Evolutionary conservation across 805 yeast genomes (phyloP), one percentile per base, ranked within the genome.

Genomic region (Wickerhamiella parazyma): DNA sequence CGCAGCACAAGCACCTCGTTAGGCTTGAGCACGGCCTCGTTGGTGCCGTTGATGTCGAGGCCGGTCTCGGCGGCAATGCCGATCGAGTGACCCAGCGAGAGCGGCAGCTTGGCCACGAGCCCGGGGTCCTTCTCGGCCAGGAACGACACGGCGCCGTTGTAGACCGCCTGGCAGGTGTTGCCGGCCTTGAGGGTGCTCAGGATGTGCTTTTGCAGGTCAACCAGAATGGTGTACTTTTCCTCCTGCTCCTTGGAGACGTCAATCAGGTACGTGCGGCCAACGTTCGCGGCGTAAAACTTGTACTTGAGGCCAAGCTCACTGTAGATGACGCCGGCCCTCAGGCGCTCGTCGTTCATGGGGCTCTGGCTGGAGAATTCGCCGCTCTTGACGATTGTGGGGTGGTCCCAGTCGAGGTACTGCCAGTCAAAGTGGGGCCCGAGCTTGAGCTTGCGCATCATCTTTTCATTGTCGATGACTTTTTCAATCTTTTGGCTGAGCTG

Each of bases 31-130:
- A 59, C 63, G 51, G 89, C 69, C 33, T 78, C 81, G 59, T 76
- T 80, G 55, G 82, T 86, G 20, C 73, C 69, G 55, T 80, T 82
- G 43, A 89, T 65, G 14, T 85, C 69, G 50, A 82, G 75, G 2
- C 78, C 66, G 60, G 86, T 95, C 62, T 94, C 73, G 56, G 83
- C 84, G 55, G 85, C 95, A 48, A 89, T 71, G 47, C 97, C 97
- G 45, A 83, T 78, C 45, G 83, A 68, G 73, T 91, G 83, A 42
- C 97, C 97, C 49, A 79, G 72, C 55, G 83, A 83, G 56, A 81
- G 81, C 39, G 86, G 70, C 51, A 86, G 80, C 53, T 73, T 66
- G 20, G 65, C 56, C 2, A 48, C 38, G 53, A 89, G 65, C 17
- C 76, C 83, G 2, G 93, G 82, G 50, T 73, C 71, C 47, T 75